Conservation (phyloP, 495 filamentous ascomycete genomes). For the Aspergillus wentii region DNA sequence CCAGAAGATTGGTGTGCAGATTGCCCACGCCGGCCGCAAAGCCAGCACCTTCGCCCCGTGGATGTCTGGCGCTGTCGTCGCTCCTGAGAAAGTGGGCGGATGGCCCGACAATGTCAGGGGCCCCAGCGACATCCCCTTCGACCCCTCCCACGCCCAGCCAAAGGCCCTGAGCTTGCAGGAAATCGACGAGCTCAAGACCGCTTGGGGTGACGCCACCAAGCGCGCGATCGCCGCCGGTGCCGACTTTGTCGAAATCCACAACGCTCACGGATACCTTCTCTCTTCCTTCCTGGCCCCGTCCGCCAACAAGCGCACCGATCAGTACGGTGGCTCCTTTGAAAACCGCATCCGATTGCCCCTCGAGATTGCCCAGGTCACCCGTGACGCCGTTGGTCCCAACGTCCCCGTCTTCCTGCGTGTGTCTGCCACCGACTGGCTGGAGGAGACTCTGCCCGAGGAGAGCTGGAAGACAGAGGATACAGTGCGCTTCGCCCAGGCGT, state of each 20-base stretch:
- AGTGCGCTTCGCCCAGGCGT: slow-evolving; percentile 46
- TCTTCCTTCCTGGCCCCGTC: slow-evolving; percentile 60
- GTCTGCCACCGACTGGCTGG: slow-evolving; percentile 57
- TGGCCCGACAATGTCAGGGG: slow-evolving; percentile 47
- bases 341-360: slow-evolving; percentile 55
- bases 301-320: slow-evolving; percentile 57
- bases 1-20: slow-evolving; percentile 69
- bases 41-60: slow-evolving; percentile 66
- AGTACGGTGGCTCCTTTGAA: slow-evolving; percentile 63
- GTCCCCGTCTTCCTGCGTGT: slow-evolving; percentile 68
- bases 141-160: slow-evolving; percentile 45
- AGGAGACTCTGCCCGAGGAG: slow-evolving; percentile 39
- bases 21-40: slow-evolving; percentile 75
- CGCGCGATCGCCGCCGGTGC: slow-evolving; percentile 54
- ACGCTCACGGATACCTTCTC: slow-evolving; percentile 63
- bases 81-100: slow-evolving; percentile 13
- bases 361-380: slow-evolving; percentile 55
- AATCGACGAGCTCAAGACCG: slow-evolving; percentile 52
- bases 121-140: slow-evolving; percentile 51
- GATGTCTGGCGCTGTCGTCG: slow-evolving; percentile 45
- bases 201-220: slow-evolving; percentile 49
- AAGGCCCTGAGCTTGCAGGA: slow-evolving; percentile 51
- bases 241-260: slow-evolving; percentile 57
- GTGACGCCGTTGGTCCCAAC: slow-evolving; percentile 45
- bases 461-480: slow-evolving; percentile 57